Evolutionary conservation across 805 yeast species (phyloP), one percentile per base, ranked within the genome.

Genomic region (Suhomyces pyralidae): DNA sequence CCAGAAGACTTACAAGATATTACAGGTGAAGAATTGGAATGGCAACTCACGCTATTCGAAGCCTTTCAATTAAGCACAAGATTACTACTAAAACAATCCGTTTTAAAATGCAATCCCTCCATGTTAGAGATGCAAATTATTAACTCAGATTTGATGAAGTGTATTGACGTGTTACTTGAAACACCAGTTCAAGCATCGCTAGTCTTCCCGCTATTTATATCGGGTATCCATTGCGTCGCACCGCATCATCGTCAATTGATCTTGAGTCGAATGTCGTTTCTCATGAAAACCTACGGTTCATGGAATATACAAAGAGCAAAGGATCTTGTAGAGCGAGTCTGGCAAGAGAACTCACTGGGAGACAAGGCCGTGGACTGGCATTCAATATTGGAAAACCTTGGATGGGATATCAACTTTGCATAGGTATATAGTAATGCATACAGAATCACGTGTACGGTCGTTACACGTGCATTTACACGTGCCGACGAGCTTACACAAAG

Each of bases 401-500:
- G 88, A 2, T 88, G 94, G 93, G 89, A 88, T 62, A 71, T 89
- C 46, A 85, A 87, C 66, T 88, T 88, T 74, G 94, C 92, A 12
- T 82, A 63, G 42, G 24, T 38, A 38, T 38, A 38, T 38, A 38
- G n/a, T 28, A 28, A 28, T 28, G 32, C 32, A 28, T 28, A 12
- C 5, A 28, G 7, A 28, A 2, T 20, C 45, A 42, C 30, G 30
- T 42, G 30, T 14, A 7, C 3, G 10, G 14, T 14, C 2, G 15
- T 24, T 6, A 8, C 45, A 42, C 45, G 45, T 42, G 45, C 17
- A 7, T 3, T 51, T 12, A 5, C 24, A 38, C 46, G 36, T 26
- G 46, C 14, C 22, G 15, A n/a, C 8, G 22, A 14, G 6, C 20
- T 53, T 30, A 53, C 51, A 50, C 56, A 50, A 47, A 46, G 15